Conservation (phyloP, 2,329 filamentous ascomycete species). For the Monosporascus sp. region DNA sequence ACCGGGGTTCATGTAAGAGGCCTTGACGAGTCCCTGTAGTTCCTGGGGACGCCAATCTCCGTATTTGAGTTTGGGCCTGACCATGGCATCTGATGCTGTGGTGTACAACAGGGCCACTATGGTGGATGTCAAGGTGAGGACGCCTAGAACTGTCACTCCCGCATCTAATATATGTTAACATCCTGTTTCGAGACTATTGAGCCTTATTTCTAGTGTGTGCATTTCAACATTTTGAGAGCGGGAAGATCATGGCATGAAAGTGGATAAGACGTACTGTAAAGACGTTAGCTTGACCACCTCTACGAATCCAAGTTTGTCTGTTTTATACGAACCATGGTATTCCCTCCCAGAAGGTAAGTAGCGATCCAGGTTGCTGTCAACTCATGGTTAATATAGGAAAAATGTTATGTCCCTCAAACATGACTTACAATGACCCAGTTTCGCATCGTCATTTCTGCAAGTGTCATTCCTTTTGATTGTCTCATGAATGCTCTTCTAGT, state of each 20-base stretch:
- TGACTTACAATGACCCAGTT: conserved; percentile 58
- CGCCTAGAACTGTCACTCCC: conserved; percentile 57
- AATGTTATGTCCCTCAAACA: neutral
- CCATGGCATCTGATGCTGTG: conserved; percentile 68
- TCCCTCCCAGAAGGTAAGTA: conserved; percentile 64
- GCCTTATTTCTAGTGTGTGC: neutral
- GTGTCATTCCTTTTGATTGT: conserved; percentile 58
- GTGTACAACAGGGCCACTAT: conserved; percentile 68
- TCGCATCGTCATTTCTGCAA: conserved; percentile 75
- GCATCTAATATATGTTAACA: conserved; percentile 34
- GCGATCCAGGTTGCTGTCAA: conserved; percentile 57
- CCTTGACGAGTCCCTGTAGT: conserved; percentile 51
- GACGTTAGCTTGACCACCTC: neutral
- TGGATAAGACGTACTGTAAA: neutral
- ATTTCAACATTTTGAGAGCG: neutral
- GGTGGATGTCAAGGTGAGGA: conserved; percentile 59
- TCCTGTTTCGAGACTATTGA: neutral
- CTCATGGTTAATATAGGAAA: neutral
- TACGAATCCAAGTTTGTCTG: neutral
- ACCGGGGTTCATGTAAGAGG: conserved; percentile 57
- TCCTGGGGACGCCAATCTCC: conserved; percentile 43
- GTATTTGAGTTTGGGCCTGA: conserved; percentile 65
- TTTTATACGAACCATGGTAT: conserved; percentile 37
- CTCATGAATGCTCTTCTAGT: conserved; percentile 62
- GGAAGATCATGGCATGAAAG: neutral